These are phyloP conservation scores for Monilinia aucupariae DNA, from an alignment of 2,329 filamentous ascomycete species.

Conservation along the genomic window DNA sequence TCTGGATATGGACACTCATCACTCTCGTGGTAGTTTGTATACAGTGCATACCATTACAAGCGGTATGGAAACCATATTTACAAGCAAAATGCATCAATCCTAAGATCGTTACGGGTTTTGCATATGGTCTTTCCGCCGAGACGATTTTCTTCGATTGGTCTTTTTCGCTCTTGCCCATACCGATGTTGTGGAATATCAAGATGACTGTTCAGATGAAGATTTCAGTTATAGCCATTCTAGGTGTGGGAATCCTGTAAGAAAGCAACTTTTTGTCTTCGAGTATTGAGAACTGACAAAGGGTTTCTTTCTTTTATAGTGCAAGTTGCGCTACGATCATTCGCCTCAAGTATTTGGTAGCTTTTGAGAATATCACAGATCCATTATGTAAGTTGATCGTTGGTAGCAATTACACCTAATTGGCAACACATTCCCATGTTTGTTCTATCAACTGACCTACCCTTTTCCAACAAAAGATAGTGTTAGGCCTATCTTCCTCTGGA, in stretches of 20 bases:
- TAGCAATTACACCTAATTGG: background rate
- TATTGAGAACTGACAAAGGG: background rate
- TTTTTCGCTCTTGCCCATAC: slow-evolving; percentile 11
- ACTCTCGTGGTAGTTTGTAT: background rate
- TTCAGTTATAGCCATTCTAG: background rate
- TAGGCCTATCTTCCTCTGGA: background rate
- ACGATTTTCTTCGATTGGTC: slow-evolving; percentile 17
- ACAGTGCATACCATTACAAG: slow-evolving; percentile 6
- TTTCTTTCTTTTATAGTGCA: background rate
- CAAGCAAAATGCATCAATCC: background rate
- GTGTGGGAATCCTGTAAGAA: slow-evolving; percentile 9
- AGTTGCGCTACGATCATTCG: slow-evolving; percentile 11
- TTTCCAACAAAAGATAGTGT: background rate
- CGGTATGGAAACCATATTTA: background rate
- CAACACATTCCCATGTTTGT: too few relatives aligned
- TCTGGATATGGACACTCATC: background rate
- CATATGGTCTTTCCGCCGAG: slow-evolving; percentile 6
- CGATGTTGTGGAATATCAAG: slow-evolving; percentile 6
- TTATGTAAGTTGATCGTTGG: background rate
- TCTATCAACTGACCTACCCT: background rate
- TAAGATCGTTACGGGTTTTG: background rate
- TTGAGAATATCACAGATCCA: background rate
- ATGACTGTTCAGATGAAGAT: background rate
- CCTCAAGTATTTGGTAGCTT: slow-evolving; percentile 1
- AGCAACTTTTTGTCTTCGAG: background rate